phyloP scores from a whole-genome alignment of 2,329 filamentous ascomycete genomes.

The Plenodomus lindquistii region DNA sequence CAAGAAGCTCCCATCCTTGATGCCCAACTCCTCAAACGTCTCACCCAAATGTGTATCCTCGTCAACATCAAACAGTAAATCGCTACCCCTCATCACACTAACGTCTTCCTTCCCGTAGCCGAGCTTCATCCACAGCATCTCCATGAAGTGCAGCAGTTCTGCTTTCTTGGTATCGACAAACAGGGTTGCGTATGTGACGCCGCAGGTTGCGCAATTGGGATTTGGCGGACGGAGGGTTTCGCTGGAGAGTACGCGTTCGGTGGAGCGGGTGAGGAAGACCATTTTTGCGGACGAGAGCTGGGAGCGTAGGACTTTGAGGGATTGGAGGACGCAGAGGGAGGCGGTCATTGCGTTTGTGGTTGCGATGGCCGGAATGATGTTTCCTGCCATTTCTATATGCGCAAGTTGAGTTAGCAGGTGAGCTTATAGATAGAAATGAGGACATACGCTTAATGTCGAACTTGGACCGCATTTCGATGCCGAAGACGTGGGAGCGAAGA shows the following conservation, averaged over 20 bases:
- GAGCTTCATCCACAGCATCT: slow-evolving; percentile 71
- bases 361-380: slow-evolving; percentile 97
- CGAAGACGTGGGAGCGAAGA: slow-evolving; percentile 84
- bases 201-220: slow-evolving; percentile 80
- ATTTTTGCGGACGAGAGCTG: slow-evolving; percentile 73
- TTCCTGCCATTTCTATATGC: slow-evolving; percentile 87
- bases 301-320: slow-evolving; percentile 83
- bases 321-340: slow-evolving; percentile 86
- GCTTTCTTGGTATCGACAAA: slow-evolving; percentile 71
- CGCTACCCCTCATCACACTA: slow-evolving; percentile 70
- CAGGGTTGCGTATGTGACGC: slow-evolving; percentile 69
- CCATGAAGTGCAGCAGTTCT: slow-evolving; percentile 78
- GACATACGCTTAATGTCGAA: slow-evolving; percentile 83
- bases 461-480: slow-evolving; percentile 83
- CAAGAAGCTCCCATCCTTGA: slow-evolving; percentile 74
- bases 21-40: slow-evolving; percentile 76
- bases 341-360: slow-evolving; percentile 98
- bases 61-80: slow-evolving; percentile 84
- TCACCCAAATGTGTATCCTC: slow-evolving; percentile 83
- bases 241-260: slow-evolving; percentile 61
- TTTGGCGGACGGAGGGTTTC: slow-evolving; percentile 68
- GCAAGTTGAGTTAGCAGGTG: slow-evolving; percentile 6
- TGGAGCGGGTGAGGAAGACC: slow-evolving; percentile 77
- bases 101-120: slow-evolving; percentile 78
- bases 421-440: neutral